Evolutionary conservation across 163 green algal genomes (phyloP).

Genomic region (Picocystis sp.): DNA sequence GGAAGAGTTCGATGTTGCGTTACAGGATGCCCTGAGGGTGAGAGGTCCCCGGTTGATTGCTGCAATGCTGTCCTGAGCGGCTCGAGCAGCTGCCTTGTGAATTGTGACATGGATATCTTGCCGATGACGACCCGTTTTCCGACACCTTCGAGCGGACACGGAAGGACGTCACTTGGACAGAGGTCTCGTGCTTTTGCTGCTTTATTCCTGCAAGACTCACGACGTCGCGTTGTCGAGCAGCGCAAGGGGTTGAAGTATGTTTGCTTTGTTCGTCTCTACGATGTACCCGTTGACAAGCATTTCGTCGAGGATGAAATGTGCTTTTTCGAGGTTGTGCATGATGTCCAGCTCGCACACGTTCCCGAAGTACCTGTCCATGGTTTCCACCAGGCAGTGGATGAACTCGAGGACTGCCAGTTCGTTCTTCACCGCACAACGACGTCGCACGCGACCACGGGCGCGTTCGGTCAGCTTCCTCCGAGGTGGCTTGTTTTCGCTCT

Average conservation of each 20-base stretch:
- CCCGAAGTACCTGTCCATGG: conserved; percentile 73
- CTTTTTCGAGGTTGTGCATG: conserved; percentile 77
- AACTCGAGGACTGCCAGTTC: conserved; percentile 70
- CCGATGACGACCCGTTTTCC: no score
- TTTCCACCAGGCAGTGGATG: conserved; percentile 76
- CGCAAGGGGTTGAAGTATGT: conserved; percentile 46
- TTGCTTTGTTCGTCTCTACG: conserved; percentile 84
- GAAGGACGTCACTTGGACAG: no score
- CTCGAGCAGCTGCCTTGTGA: no score
- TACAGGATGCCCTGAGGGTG: conserved; percentile 20
- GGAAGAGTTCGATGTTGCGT: conserved; percentile 23
- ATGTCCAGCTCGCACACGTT: conserved; percentile 86
- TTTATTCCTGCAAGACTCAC: no score
- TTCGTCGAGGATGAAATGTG: conserved; percentile 48
- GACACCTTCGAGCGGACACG: no score
- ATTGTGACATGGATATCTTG: no score
- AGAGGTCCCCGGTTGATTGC: conserved; percentile 33
- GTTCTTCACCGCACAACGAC: conserved; percentile 35
- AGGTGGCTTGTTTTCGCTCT: no score
- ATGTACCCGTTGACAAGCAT: conserved; percentile 82
- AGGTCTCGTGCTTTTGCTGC: no score
- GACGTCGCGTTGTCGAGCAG: conserved; percentile 31
- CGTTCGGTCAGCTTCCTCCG: no score
- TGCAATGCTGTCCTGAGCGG: conserved; percentile 18
- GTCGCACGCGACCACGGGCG: no score